A percentile compares a stretch with the other conserved stretches of the same genome.
These are phyloP conservation scores for Hordeum marinum DNA, from an alignment of 176 grass and related monocot species.

Conservation along the genomic window DNA sequence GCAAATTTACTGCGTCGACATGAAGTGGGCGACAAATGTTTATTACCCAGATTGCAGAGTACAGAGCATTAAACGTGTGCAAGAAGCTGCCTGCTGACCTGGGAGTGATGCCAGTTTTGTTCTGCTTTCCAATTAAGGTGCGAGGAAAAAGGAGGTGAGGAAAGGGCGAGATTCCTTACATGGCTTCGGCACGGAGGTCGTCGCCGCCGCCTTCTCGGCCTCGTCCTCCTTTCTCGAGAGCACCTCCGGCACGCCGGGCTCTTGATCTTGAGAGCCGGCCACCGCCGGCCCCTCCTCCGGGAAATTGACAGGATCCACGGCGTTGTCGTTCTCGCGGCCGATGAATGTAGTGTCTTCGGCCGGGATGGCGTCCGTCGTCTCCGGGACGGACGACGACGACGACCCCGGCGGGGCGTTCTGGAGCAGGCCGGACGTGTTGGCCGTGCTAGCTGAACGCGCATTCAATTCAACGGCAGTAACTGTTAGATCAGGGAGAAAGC, in stretches of 20 bases:
- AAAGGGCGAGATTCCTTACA: conserved; percentile 24
- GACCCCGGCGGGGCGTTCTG: conserved; percentile 20
- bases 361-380: conserved; percentile 11
- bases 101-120: neutral
- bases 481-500: neutral
- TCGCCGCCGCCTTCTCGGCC: neutral
- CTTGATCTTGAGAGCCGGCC: conserved; percentile 6
- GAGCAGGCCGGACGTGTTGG: conserved; percentile 36
- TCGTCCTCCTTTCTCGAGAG: conserved; percentile 2
- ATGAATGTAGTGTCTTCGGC: neutral
- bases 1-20: neutral
- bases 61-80: neutral
- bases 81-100: neutral
- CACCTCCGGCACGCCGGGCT: conserved; percentile 32
- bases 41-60: neutral
- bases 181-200: conserved; percentile 1
- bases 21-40: neutral
- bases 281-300: neutral
- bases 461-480: neutral
- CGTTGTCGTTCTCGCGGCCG: neutral
- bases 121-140: conserved; percentile 11
- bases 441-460: conserved; percentile 29
- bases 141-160: neutral
- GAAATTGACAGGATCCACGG: conserved; percentile 25
- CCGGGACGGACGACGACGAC: conserved; percentile 8